Evolutionary conservation across 78 protist species (phyloP), one percentile per base, ranked within the genome.

Genomic region (Dictyostelium brefeldianum): DNA sequence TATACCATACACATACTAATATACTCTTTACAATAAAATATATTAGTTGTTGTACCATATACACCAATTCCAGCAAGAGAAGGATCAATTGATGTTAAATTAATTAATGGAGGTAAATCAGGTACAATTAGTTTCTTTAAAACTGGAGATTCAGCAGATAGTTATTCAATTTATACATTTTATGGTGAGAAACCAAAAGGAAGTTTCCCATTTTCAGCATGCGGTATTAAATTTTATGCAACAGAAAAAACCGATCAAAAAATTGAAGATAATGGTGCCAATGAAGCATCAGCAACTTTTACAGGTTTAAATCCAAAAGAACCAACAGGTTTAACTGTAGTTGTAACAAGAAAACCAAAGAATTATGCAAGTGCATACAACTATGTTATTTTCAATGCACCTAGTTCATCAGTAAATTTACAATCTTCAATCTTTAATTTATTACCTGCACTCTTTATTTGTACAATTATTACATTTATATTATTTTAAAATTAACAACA

Each of bases 171-270:
- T 47, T 85, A 85, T 25, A 77, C 25, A 7, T 77, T 48, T 43
- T 50, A 17, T 62, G 92, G 92, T 27, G 47, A 15, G 14, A 20
- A 46, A 25, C 92, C 82, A 77, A 20, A 57, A 18, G 92, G 92
- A 41, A 36, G 53, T 11, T 85, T 85, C 78, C 75, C 75, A 57
- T 85, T 85, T 57, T 57, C 82, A 11, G 54, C 92, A 46, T 85
- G 92, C 50, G 92, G 92, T 46, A 71, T 85, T 77, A 29, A 31
- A 77, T 29, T 54, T 6, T 64, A 50, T 47, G 74, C 92, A 43
- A 47, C 46, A 10, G 54, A 73, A 84, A 36, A 36, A 36, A 43
- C 15, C 17, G 57, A 51, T 17, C 47, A 31, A 11, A 54, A 27
- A 12, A 41, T 74, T 22, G 65, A 47, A 53, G 75, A 84, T 10